phyloP scores from a whole-genome alignment of 2,329 filamentous ascomycete genomes.

The Colletotrichum gloeosporioides region DNA sequence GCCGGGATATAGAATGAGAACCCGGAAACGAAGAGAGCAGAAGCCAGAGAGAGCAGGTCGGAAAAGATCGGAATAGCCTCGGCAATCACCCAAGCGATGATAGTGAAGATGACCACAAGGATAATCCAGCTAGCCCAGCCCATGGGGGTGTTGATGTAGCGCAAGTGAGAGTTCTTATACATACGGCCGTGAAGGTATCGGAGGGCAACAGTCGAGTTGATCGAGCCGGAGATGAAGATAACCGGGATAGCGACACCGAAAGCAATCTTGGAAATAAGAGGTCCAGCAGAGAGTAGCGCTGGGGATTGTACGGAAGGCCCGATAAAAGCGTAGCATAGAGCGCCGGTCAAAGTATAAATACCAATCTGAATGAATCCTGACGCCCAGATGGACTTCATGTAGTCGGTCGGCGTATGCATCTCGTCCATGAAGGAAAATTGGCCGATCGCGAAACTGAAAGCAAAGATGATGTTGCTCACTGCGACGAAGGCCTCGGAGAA shows the following conservation, averaged over 20 bases:
- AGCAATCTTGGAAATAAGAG: constrained; percentile 66
- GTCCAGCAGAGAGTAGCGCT: constrained; percentile 69
- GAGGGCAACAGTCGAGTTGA: constrained; percentile 59
- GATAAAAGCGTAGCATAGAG: constrained; percentile 73
- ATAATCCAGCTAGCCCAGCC: constrained; percentile 62
- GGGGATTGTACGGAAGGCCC: constrained; percentile 68
- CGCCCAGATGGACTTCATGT: constrained; percentile 61
- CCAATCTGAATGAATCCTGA: constrained; percentile 66
- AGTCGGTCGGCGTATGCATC: constrained; percentile 55
- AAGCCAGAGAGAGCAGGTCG: constrained; percentile 63
- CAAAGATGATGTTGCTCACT: constrained; percentile 73
- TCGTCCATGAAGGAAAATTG: constrained; percentile 60
- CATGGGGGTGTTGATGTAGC: constrained; percentile 52
- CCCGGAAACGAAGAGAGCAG: constrained; percentile 56
- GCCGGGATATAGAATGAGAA: constrained; percentile 32
- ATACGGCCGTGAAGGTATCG: constrained; percentile 52
- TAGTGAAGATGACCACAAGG: constrained; percentile 62
- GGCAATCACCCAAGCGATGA: constrained; percentile 73
- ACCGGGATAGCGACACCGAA: constrained; percentile 75
- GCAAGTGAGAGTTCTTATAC: constrained; percentile 45
- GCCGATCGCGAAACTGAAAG: constrained; percentile 64
- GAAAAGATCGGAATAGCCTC: constrained; percentile 77
- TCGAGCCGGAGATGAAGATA: constrained; percentile 76
- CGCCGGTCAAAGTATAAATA: constrained; percentile 71
- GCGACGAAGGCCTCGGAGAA: constrained; percentile 65